Evolutionary conservation across 2,329 filamentous ascomycete genomes (phyloP), one percentile per base, ranked within the genome.

Genomic region (Fusarium buxicola): DNA sequence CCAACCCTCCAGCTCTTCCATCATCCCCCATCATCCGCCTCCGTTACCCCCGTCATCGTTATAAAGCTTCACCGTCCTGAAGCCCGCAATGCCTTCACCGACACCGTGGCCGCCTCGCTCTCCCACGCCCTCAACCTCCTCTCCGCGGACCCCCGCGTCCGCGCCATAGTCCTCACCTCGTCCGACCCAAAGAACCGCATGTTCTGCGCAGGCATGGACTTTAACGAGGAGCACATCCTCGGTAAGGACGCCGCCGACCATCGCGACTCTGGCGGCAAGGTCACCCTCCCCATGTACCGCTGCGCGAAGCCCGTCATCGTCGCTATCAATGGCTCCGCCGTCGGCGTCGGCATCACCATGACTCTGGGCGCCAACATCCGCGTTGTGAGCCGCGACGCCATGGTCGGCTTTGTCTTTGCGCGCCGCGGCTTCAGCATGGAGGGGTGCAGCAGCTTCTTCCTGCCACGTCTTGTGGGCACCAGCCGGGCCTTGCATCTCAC

Each of bases 401-500:
- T 89, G 71, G 84, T 92, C 61, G 90, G 90, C 48, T 91, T 92
- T 72, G 89, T 92, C 15, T 94, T 93, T 74, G 82, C 84, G 21
- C 84, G 89, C 24, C 82, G 90, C 38, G 90, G 90, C 1, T 81
- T 93, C 69, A 81, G 86, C 57, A 89, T 91, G 84, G 91, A 94
- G 75, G 89, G 88, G 1, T 89, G 85, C 70, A 87, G 83, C 46
- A 88, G 86, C 8, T 93, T 84, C 75, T 93, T 91, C 78, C 80
- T 93, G 31, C 90, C 90, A 3, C 83, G 88, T 0, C 79, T 92
- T 24, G 82, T 92, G 58, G 90, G 91, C 55, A 79, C 83, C 52
- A 83, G 83, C 12, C 82, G 84, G 62, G 89, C 89, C 1, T 76
- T 89, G 72, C 85, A 89, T 69, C 81, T 91, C 27, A 80, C 86